phyloP scores from a whole-genome alignment of 2,329 filamentous ascomycete genomes.

The Phoma sp. region DNA sequence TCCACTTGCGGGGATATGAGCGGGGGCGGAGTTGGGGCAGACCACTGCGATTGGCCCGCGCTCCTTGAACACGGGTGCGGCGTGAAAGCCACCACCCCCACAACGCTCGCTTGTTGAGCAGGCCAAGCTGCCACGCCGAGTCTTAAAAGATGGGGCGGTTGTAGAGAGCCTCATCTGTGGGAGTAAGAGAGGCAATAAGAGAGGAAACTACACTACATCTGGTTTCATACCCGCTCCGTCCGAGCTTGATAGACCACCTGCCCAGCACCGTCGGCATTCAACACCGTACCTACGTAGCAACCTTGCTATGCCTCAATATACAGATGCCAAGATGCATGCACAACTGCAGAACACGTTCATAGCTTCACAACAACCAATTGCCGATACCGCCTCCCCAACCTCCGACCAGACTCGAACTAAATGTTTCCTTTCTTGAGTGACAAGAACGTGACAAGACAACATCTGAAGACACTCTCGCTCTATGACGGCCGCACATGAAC shows the following conservation, averaged over 20 bases:
- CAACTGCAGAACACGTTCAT: no score
- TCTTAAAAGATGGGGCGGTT: not conserved
- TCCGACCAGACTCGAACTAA: not conserved
- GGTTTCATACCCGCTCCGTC: slow-evolving; percentile 3
- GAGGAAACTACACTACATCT: slow-evolving; percentile 2
- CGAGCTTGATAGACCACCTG: not conserved
- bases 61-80: not conserved
- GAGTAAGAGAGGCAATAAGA: not conserved
- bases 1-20: slow-evolving; percentile 11
- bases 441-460: no score
- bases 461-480: no score
- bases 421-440: no score
- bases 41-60: not conserved
- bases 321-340: not conserved
- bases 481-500: no score
- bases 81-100: slow-evolving; percentile 10
- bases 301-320: not conserved
- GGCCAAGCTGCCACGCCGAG: slow-evolving; percentile 3
- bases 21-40: slow-evolving; percentile 7
- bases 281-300: slow-evolving; percentile 9
- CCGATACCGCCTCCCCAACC: not conserved
- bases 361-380: no score
- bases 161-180: slow-evolving; percentile 7
- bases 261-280: not conserved
- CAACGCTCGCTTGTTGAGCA: slow-evolving; percentile 8